Evolutionary conservation across 2,329 filamentous ascomycete genomes (phyloP).

Genomic region (Chaetomium globosum): DNA sequence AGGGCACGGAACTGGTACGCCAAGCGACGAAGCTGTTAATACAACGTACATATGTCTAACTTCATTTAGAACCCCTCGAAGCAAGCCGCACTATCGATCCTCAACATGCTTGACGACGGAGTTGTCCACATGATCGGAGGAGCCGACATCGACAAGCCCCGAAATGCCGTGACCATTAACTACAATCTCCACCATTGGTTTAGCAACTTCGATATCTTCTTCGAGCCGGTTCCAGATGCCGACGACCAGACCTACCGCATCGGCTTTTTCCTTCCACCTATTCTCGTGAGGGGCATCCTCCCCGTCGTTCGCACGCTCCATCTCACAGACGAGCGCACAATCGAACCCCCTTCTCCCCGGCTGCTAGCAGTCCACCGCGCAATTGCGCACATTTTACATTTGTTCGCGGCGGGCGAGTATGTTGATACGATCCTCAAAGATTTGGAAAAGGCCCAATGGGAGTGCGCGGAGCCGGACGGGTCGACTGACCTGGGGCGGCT

Average conservation of each 20-base stretch:
- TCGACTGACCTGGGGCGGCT: slow-evolving; percentile 9
- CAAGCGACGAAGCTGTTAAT: neutral
- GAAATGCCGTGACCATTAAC: slow-evolving; percentile 46
- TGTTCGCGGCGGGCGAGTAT: neutral
- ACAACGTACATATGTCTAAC: neutral
- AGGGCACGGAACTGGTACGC: slow-evolving; percentile 19
- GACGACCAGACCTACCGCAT: slow-evolving; percentile 39
- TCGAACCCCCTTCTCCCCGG: slow-evolving; percentile 38
- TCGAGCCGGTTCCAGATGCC: slow-evolving; percentile 35
- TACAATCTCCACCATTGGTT: slow-evolving; percentile 39
- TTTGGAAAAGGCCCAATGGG: neutral
- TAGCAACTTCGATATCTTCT: slow-evolving; percentile 41
- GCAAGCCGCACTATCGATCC: slow-evolving; percentile 43
- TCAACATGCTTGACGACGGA: slow-evolving; percentile 48
- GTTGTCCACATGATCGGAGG: slow-evolving; percentile 45
- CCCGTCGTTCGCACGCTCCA: slow-evolving; percentile 37
- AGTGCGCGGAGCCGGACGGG: slow-evolving; percentile 14
- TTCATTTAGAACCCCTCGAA: slow-evolving; percentile 31
- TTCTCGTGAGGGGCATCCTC: slow-evolving; percentile 25
- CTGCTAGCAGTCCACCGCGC: slow-evolving; percentile 43
- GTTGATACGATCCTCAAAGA: slow-evolving; percentile 4
- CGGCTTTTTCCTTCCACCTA: slow-evolving; percentile 32
- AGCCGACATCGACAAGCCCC: slow-evolving; percentile 45
- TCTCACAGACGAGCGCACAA: neutral
- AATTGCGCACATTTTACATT: slow-evolving; percentile 30